Base-by-base conservation (phyloP, 805 yeast species). In the Maudiozyma turicensis region DNA sequence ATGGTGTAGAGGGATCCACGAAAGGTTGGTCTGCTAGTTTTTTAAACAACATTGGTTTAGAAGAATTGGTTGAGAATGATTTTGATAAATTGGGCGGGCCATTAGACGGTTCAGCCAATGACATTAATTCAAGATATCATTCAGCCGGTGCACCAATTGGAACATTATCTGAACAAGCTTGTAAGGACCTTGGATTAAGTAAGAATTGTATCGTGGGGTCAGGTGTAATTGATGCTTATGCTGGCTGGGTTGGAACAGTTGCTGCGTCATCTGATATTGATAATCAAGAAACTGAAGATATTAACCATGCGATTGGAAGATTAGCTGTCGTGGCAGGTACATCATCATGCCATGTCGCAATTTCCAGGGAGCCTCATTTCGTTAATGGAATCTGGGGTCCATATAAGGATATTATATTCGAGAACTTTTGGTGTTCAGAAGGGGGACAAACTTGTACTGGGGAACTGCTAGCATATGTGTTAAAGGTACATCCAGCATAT, bases 381-480 rank as follows among this genome's bases (percentile, higher is more conserved):
- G 98, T 91, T 8, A 80, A 87, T 42, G 99, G 99, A 52, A 96
- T 93, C 34, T 93, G 99, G 99, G 99, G 99, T 11, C 99, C 99
- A 2, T 93, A 93, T 69, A 77, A 89, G 60, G 96, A 90, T 66
- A 95, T 87, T 5, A 76, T 91, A 72, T 85, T 95, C n/a, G 84
- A 85, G 31, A 88, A 82, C 6, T 83, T 74, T 60, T 93, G 98
- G 98, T 74, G 90, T 54, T 96, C 98, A 11, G 99, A 93, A 69
- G 99, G 99, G 63, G 99, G 99, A n/a, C 99, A 93, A 67, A 84
- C 95, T 13, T 86, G 96, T 64, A 93, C 99, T 2, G 99, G 99
- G 57, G 96, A 95, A 32, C 75, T 93, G 39, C 74, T 93, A 54
- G 91, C 93, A 2, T 95, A 87, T 66, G 91, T 91, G 13, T 68